Evolutionary conservation across 768 basidiomycete genomes (phyloP), one percentile per base, ranked within the genome.

Genomic region (Cyclocybe aegerita): DNA sequence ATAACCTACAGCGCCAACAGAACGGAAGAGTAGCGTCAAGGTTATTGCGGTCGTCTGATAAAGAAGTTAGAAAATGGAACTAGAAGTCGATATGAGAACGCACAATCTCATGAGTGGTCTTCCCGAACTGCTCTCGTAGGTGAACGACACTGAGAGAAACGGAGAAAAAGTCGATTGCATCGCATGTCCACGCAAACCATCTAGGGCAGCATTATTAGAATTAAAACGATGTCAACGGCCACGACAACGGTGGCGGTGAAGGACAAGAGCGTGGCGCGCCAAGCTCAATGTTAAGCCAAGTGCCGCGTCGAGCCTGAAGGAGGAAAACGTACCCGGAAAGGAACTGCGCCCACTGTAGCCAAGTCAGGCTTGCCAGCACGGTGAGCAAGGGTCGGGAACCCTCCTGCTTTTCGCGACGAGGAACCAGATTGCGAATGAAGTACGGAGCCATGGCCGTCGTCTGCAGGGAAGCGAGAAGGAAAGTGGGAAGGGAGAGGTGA

Each of bases 1-100:
- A 77, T 64, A 8, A 50, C 63, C 11, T 61, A 76, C 86, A 37
- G 89, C 88, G 32, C 88, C 89, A 44, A 80, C 71, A 4, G 90
- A 88, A 52, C 95, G 83, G 76, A 98, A 88, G n/a, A 98, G 81
- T 1, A 98, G 76, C 0, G 95, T 97, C 43, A 97, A 76, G 5
- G 95, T 97, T 63, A 98, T 94, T 4, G 91, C 80, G 14, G 85
- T 84, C 42, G 90, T 90, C 78, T 79, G 54, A 38, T 10, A 29
- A 14, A 15, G 31, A 31, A 17, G 39, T 81, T 54, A 87, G 75
- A 9, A 84, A 82, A 4, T 87, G 92, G 9, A 81, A 78, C 72
- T 93, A 94, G 69, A 90, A 93, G 64, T 93, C 93, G 63, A 90
- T 81, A 0, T 30, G 36, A 8, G 55, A 23, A 58, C 60, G 7